Conservation (phyloP, 108 stramenopile genomes). For the Fragilaria crotonensis region DNA sequence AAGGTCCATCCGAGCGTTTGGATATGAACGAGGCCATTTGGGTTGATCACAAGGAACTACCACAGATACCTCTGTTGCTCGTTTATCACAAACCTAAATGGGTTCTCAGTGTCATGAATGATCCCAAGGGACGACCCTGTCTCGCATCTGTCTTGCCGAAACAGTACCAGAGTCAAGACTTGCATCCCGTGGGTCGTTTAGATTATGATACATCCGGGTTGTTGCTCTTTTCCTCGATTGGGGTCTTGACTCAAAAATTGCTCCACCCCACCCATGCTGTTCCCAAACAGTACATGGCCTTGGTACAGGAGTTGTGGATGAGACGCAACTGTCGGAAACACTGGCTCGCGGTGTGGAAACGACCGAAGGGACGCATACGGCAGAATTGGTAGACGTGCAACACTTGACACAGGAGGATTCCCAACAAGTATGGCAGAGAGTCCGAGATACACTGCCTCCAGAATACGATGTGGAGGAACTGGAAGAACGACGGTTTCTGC, state of each 20-base stretch:
- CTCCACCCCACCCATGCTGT: constrained; percentile 66
- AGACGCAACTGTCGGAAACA: constrained; percentile 29
- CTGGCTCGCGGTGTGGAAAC: constrained; percentile 61
- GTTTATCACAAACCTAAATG: constrained; percentile 83
- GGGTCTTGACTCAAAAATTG: constrained; percentile 66
- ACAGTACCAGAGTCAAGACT: too few relatives aligned
- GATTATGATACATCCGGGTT: constrained; percentile 85
- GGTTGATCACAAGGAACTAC: constrained; percentile 59
- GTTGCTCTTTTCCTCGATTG: constrained; percentile 65
- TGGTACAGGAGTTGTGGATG: constrained; percentile 57
- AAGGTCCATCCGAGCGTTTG: constrained; percentile 64
- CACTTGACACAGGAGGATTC: constrained; percentile 9
- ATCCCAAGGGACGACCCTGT: constrained; percentile 36
- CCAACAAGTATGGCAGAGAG: constrained; percentile 1
- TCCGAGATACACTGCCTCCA: constrained; percentile 26
- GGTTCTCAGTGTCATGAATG: constrained; percentile 71
- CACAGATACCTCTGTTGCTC: constrained; percentile 50
- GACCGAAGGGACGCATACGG: constrained; percentile 49
- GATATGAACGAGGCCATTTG: constrained; percentile 46
- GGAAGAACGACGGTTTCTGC: constrained; percentile 26
- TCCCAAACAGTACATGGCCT: constrained; percentile 76
- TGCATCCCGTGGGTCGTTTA: constrained; percentile 82
- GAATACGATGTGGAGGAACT: constrained; percentile 33
- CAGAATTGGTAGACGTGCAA: constrained; percentile 38
- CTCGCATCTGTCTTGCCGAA: constrained; percentile 11